phyloP scores from a whole-genome alignment of 257 asterid genomes.

The Lycium barbarum region DNA sequence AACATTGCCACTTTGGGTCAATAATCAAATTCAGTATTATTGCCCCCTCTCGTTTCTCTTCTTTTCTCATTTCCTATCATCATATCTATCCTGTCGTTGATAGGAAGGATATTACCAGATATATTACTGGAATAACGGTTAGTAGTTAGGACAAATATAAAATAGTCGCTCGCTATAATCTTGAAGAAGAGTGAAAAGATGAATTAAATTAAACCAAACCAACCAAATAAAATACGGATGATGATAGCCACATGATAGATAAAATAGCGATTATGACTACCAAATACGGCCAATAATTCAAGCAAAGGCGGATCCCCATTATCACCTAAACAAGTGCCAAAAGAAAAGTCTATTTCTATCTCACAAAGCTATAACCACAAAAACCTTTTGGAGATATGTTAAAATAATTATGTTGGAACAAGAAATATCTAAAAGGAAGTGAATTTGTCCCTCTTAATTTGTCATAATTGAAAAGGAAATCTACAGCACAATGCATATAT shows the following conservation, averaged over 20 bases:
- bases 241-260: conserved; percentile 12
- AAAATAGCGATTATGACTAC: neutral
- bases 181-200: neutral
- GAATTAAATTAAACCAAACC: neutral
- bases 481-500: neutral
- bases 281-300: neutral
- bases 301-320: neutral
- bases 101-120: neutral
- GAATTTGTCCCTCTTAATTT: neutral
- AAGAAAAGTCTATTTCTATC: neutral
- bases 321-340: neutral
- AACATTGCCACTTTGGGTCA: neutral
- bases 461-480: neutral
- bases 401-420: neutral
- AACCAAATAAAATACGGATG: neutral
- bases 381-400: neutral
- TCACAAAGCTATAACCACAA: neutral
- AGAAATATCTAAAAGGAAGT: neutral
- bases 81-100: neutral
- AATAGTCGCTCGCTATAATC: neutral
- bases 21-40: neutral
- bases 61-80: neutral
- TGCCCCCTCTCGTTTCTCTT: neutral
- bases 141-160: too few species aligned
- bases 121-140: too few species aligned